Evolutionary conservation across 2,329 filamentous ascomycete genomes (phyloP), one percentile per base, ranked within the genome.

Genomic region (Paradendryphiella salina): DNA sequence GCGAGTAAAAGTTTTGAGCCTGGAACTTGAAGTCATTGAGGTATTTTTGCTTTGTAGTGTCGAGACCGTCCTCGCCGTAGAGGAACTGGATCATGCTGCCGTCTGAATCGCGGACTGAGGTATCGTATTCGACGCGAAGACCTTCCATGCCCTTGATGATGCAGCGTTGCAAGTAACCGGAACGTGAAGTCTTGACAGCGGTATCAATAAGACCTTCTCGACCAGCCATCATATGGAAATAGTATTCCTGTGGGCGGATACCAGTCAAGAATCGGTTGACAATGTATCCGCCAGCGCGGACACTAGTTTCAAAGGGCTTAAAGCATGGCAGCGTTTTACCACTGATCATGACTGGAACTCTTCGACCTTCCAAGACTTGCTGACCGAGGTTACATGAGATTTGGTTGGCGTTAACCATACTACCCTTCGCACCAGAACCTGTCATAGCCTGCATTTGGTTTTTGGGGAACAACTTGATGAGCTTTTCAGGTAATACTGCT

Each of bases 361-460:
- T 85, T 50, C 93, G 85, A 69, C 94, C 92, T 80, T 99, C 94
- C 64, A 99, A 76, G 76, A 96, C 90, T 71, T 99, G 94, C 70
- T 99, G 94, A 43, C 94, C 94, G 33, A 99, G 82, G 69, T 99
- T 96, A 74, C 93, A 97, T 20, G 93, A 97, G 73, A 99, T 99
- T 54, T 96, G 84, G 66, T 96, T 96, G 42, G 94, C 94, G 71
- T 99, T 99, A 74, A 99, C 94, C 65, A 84, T 80, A 46, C 85
- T 88, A 70, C 94, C 94, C 77, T 99, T 99, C 43, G 94, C 94
- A 73, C 94, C 94, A 49, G 94, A 96, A 11, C 87, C 88, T 17
- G 94, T 99, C 94, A 99, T 99, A 59, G 89, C 85, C 79, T 99
- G 94, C 93, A 99, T 99, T 75, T 97, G 93, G 69, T 99, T 99